Evolutionary conservation across 345 rosid species (phyloP), one percentile per base, ranked within the genome.

Genomic region (Eucalyptus sideroxylon): DNA sequence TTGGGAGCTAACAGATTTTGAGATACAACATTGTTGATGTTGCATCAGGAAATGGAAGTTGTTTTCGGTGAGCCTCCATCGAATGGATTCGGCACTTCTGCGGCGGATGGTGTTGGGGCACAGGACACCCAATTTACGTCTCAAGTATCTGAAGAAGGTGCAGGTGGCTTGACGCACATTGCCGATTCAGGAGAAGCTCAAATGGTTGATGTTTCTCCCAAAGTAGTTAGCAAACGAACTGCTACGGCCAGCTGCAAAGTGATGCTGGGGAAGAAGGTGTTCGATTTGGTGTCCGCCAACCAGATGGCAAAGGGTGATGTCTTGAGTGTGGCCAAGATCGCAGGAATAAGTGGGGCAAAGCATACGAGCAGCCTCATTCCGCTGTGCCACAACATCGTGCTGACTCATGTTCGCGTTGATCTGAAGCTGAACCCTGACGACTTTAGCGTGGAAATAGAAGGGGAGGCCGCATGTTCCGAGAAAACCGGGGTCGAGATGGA

Each of bases 401-500:
- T 98, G 67, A 91, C 93, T 87, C 95, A 96, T 89, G 95, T 97
- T 89, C 94, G 93, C 8, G 95, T 98, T 40, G 96, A 98, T 90
- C 90, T 98, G 27, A 90, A 59, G 42, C 90, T 98, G 91, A 96
- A 95, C 88, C 93, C 96, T 14, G 92, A 94, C 24, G 93, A 96
- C 88, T 95, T 77, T 60, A 94, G 98, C 83, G 95, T 97, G 88
- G 95, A 93, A 65, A 94, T 98, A 88, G 94, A 96, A 95, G 99
- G 96, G 88, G 99, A 96, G 93, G 97, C 98, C 34, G 90, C 95
- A 9, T 93, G 96, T 21, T 95, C 95, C 11, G 99, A 96, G 12
- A 96, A 94, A 94, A 98, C 98, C 0, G 98, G 99, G 69, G 99
- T 98, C 17, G 99, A 97, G 86, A 98, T 97, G 97, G 99, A 98